A percentile compares a stretch with the other conserved stretches of the same genome.
These are phyloP conservation scores for Dothidotthia symphoricarpi DNA, from an alignment of 2,329 filamentous ascomycete genomes.

Conservation along the genomic window DNA sequence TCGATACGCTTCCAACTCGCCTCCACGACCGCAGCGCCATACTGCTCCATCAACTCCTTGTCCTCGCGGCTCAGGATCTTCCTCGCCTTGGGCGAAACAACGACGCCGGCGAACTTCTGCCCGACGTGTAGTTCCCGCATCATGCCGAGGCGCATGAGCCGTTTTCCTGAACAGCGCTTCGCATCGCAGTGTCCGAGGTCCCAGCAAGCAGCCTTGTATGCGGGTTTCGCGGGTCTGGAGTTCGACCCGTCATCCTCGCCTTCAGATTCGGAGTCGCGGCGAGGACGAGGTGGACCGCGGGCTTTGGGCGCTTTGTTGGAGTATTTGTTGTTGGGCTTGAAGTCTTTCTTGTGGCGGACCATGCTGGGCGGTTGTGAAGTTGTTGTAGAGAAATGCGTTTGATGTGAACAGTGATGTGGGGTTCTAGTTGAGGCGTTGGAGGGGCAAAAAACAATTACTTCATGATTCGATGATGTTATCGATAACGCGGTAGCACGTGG, in stretches of 20 bases:
- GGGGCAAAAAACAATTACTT: conserved; percentile 20
- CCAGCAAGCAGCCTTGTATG: conserved; percentile 96
- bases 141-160: conserved; percentile 83
- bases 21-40: conserved; percentile 93
- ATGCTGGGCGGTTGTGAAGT: conserved; percentile 49
- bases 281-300: conserved; percentile 51
- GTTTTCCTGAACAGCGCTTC: conserved; percentile 93
- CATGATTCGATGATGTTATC: conserved; percentile 13
- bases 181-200: conserved; percentile 97
- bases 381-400: neutral
- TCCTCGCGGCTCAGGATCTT: conserved; percentile 81
- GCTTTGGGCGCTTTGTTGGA: conserved; percentile 56
- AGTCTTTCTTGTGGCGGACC: conserved; percentile 96
- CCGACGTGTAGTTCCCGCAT: conserved; percentile 93
- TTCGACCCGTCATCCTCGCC: conserved; percentile 23
- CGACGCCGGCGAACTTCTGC: conserved; percentile 86
- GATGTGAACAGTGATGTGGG: conserved; percentile 1
- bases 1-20: conserved; percentile 92
- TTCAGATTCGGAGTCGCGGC: conserved; percentile 24
- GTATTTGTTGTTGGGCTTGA: conserved; percentile 70
- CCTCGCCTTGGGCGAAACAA: conserved; percentile 95
- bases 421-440: conserved; percentile 12
- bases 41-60: conserved; percentile 74
- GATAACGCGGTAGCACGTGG: conserved; percentile 13
- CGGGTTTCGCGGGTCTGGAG: conserved; percentile 43